phyloP scores from a whole-genome alignment of 108 stramenopile genomes.

The Bacterosira constricta region DNA sequence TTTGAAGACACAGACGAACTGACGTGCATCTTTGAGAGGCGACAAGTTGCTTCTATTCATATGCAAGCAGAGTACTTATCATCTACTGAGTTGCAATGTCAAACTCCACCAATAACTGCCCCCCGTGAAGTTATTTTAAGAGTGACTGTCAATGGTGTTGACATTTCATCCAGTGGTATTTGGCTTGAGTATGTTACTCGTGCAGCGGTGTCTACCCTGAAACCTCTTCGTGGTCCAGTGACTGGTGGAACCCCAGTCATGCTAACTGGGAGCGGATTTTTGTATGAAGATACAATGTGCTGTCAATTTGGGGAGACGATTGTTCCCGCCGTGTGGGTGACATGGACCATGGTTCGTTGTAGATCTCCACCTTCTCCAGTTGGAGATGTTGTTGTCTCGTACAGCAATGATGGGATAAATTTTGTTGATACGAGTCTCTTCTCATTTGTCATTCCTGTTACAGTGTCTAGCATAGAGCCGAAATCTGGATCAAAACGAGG shows the following conservation, averaged over 20 bases:
- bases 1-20: conserved; percentile 42
- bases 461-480: conserved; percentile 4
- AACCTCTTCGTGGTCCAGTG: conserved; percentile 15
- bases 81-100: conserved; percentile 22
- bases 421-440: conserved; percentile 12
- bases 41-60: background rate
- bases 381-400: conserved; percentile 21
- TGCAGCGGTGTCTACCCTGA: conserved; percentile 24
- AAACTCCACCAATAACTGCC: conserved; percentile 17
- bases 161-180: conserved; percentile 5
- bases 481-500: background rate
- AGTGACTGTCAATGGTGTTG: conserved; percentile 46
- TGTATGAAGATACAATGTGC: conserved; percentile 8
- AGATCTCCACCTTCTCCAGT: conserved; percentile 1
- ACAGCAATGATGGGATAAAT: conserved; percentile 36
- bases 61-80: conserved; percentile 20
- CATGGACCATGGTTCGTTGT: conserved; percentile 23
- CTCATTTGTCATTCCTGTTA: conserved; percentile 5
- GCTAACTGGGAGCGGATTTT: conserved; percentile 21
- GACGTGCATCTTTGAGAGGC: conserved; percentile 19
- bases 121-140: conserved; percentile 18
- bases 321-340: conserved; percentile 23
- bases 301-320: conserved; percentile 31
- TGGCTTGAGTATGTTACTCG: conserved; percentile 23
- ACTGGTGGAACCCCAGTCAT: conserved; percentile 20